These are phyloP conservation scores for Chrysoporthe austroafricana DNA, from an alignment of 2,329 filamentous ascomycete species.

Conservation along the genomic window DNA sequence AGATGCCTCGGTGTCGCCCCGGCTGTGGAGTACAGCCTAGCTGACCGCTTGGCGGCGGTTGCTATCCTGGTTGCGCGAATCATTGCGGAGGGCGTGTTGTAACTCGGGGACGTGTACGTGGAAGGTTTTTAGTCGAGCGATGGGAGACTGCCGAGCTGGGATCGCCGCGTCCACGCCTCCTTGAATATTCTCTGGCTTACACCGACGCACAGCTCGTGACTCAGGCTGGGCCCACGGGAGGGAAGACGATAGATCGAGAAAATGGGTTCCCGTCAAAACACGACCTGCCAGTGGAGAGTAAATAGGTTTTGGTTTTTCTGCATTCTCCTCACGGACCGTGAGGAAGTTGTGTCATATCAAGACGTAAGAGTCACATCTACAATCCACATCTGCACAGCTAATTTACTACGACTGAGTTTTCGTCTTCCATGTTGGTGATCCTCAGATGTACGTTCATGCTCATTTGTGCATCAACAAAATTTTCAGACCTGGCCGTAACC, in stretches of 20 bases:
- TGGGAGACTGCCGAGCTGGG: not conserved
- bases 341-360: not conserved
- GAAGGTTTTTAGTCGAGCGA: not conserved
- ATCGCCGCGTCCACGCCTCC: not conserved
- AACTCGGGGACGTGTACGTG: not conserved
- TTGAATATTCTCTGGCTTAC: not conserved
- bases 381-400: not conserved
- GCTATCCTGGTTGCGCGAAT: slow-evolving; percentile 33
- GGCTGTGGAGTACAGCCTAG: slow-evolving; percentile 48
- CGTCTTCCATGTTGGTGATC: not conserved
- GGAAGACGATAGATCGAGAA: not conserved
- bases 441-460: not conserved
- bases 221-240: not conserved
- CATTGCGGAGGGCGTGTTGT: slow-evolving; percentile 16
- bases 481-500: not conserved
- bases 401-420: not conserved
- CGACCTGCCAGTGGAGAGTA: not conserved
- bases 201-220: not conserved
- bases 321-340: not conserved
- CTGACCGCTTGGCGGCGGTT: slow-evolving; percentile 40
- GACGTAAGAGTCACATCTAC: slow-evolving; percentile 1
- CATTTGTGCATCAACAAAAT: slow-evolving; percentile 5
- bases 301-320: not conserved
- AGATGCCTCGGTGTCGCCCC: slow-evolving; percentile 72
- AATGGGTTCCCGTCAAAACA: not conserved